Percentiles rank a stretch among this genome's conserved stretches.
Conservation (phyloP, 2,329 filamentous ascomycete species). For the Ophiostoma tasmaniense region DNA sequence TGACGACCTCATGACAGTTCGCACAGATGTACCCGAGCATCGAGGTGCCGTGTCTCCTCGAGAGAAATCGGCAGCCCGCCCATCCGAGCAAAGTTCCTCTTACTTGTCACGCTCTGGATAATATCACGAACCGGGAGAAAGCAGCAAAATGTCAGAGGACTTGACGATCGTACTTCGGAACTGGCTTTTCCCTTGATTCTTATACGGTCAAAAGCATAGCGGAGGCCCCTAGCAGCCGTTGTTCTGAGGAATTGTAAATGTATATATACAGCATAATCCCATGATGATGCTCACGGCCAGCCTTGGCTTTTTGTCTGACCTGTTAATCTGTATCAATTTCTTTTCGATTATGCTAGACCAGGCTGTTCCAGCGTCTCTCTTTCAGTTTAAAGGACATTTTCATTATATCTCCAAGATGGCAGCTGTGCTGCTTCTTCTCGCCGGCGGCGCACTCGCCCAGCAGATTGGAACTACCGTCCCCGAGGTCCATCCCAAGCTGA, state of each 20-base stretch:
- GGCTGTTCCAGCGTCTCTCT: too few species aligned
- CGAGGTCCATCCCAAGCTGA: too few species aligned
- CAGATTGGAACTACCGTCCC: too few species aligned
- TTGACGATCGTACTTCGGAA: not conserved
- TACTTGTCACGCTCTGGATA: not conserved
- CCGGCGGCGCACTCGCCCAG: too few species aligned
- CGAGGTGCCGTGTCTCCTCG: not conserved
- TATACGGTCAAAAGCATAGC: not conserved
- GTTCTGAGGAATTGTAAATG: too few species aligned
- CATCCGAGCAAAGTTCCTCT: not conserved
- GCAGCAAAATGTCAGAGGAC: not conserved
- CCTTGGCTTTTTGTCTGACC: not conserved
- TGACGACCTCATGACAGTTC: not conserved
- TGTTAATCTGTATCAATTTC: not conserved
- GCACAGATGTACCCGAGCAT: not conserved
- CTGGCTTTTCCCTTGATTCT: not conserved
- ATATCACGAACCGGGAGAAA: not conserved
- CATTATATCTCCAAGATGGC: too few species aligned
- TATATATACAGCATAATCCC: not conserved
- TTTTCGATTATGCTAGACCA: too few species aligned
- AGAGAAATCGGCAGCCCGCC: not conserved
- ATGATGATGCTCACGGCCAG: not conserved
- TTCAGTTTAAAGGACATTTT: too few species aligned
- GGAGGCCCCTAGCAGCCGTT: too few species aligned
- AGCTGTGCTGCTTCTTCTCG: too few species aligned